These are phyloP conservation scores for Metschnikowia dekortorum DNA, from an alignment of 805 yeast species.

Conservation along the genomic window DNA sequence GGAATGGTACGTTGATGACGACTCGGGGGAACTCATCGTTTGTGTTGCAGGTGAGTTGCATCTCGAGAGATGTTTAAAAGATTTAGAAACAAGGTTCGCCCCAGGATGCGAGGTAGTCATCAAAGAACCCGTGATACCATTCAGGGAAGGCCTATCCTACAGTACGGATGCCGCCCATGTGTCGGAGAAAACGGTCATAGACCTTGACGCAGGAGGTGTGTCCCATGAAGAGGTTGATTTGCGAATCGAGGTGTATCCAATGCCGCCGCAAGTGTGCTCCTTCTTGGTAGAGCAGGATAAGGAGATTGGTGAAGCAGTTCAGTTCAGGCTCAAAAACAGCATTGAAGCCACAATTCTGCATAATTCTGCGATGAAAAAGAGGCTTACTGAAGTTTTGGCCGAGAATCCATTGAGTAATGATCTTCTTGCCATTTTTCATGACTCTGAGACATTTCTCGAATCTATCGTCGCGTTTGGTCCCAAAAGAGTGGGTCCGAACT, in stretches of 20 bases:
- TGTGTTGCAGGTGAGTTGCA: slow-evolving; percentile 97
- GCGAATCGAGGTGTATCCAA: slow-evolving; percentile 54
- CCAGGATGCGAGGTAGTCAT: slow-evolving; percentile 73
- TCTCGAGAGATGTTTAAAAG: slow-evolving; percentile 90
- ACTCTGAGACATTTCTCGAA: slow-evolving; percentile 20
- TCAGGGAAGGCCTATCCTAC: slow-evolving; percentile 74
- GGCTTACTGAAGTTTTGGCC: slow-evolving; percentile 10
- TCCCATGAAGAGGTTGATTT: slow-evolving; percentile 33
- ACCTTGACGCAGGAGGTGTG: slow-evolving; percentile 11
- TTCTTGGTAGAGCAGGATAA: slow-evolving; percentile 47
- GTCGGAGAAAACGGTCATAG: slow-evolving; percentile 14
- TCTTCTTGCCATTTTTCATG: slow-evolving; percentile 17
- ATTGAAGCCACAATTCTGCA: slow-evolving; percentile 16
- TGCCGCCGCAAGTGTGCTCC: slow-evolving; percentile 47
- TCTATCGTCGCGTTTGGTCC: slow-evolving; percentile 70
- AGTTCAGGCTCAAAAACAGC: slow-evolving; percentile 12
- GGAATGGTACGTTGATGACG: slow-evolving; percentile 72
- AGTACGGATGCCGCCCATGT: slow-evolving; percentile 22
- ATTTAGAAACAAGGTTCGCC: slow-evolving; percentile 85
- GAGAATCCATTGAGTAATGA: slow-evolving; percentile 13
- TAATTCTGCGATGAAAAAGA: slow-evolving; percentile 9
- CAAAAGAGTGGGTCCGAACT: slow-evolving; percentile 67
- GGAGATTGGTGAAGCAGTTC: slow-evolving; percentile 36
- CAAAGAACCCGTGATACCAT: slow-evolving; percentile 93
- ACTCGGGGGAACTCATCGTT: slow-evolving; percentile 87